Base-by-base conservation (phyloP, 441 rosid genomes). In the Populus hybrid region DNA sequence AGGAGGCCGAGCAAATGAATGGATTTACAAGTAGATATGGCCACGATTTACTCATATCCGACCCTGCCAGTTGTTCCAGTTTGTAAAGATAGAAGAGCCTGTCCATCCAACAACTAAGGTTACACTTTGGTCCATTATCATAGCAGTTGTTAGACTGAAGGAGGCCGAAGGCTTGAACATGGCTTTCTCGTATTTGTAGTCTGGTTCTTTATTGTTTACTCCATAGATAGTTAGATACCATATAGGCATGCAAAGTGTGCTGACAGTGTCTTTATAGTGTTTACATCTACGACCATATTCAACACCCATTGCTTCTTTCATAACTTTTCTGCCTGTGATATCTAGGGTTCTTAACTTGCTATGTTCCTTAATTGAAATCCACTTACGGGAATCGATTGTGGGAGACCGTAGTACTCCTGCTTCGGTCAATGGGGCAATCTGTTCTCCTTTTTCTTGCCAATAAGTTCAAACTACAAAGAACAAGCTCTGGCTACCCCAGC, bases 1-100 rank as follows among this genome's bases (percentile, higher is more conserved):
- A 9, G 97, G 98, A 69, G 99, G 97, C 34, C 94, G 97, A 23
- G 92, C 98, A 76, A 93, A 89, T 46, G 99, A 95, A 90, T 91
- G 97, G 99, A 95, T 93, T 81, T 95, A 93, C 92, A 91, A 89
- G 87, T 95, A 93, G 79, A 64, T 6, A 34, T 28, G 42, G 11
- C 57, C 11, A 32, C 12, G 11, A 70, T 34, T n/a, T 21, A 40
- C 66, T 5, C 23, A 26, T 19, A 24, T 9, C 34, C 67, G 65
- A 7, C 28, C 5, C 50, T 16, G 9, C 59, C 73, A 7, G 4
- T 12, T 18, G 36, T 30, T 23, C 30, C 24, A 68, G 35, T 30
- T 34, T 68, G 40, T 30, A 26, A 67, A 23, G 38, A 36, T 67
- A 67, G 42, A 26, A 30, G 72, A 72, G 12, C 30, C 71, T 34